Percentiles rank a stretch among this genome's conserved stretches.
Conservation (phyloP, 129 eudicot species). For the Smallanthus sonchifolius region DNA sequence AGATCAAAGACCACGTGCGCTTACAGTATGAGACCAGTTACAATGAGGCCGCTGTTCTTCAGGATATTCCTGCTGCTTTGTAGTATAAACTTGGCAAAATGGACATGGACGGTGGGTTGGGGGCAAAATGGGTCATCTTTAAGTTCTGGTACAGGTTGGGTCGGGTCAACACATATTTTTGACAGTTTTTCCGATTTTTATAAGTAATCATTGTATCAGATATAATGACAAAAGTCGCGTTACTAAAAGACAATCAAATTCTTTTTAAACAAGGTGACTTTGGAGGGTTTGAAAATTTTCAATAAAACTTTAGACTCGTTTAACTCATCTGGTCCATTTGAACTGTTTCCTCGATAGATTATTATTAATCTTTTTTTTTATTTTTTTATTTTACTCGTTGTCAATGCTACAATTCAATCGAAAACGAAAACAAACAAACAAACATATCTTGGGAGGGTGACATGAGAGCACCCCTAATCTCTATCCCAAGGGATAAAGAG, state of each 20-base stretch:
- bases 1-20: slow-evolving; percentile 60
- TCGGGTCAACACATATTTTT: too few relatives aligned
- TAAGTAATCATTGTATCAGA: too few relatives aligned
- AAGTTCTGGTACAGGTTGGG: not conserved
- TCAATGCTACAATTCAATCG: too few relatives aligned
- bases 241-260: too few relatives aligned
- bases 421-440: too few relatives aligned
- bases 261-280: too few relatives aligned
- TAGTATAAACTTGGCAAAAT: not conserved
- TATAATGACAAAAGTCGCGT: too few relatives aligned
- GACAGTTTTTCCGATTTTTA: too few relatives aligned
- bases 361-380: not conserved
- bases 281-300: too few relatives aligned
- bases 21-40: slow-evolving; percentile 53
- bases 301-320: not conserved
- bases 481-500: too few relatives aligned
- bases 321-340: not conserved
- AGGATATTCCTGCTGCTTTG: slow-evolving; percentile 53
- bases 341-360: not conserved
- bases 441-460: too few relatives aligned
- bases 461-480: too few relatives aligned
- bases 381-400: not conserved
- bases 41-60: slow-evolving; percentile 51
- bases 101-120: not conserved
- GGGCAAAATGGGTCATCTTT: not conserved